A percentile compares a stretch with the other conserved stretches of the same genome.
Conservation (phyloP, 257 asterid species). For the Perilla frutescens region DNA sequence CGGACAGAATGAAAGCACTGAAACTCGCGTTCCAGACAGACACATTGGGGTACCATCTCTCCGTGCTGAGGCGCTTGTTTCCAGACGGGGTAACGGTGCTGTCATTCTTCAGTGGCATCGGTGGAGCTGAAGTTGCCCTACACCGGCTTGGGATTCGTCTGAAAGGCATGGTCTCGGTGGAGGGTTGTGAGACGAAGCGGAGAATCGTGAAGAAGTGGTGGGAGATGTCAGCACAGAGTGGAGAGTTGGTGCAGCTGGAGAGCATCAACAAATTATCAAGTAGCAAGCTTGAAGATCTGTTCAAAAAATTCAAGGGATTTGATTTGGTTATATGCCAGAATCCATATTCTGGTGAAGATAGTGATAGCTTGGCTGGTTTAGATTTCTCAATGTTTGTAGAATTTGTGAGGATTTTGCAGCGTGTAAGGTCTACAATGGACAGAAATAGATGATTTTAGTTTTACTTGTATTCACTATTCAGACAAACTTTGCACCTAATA, state of each 20-base stretch:
- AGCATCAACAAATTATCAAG: slow-evolving; percentile 49
- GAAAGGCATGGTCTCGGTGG: slow-evolving; percentile 73
- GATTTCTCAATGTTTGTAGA: slow-evolving; percentile 71
- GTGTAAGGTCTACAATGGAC: slow-evolving; percentile 59
- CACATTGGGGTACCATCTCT: slow-evolving; percentile 76
- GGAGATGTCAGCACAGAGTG: slow-evolving; percentile 64
- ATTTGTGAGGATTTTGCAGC: slow-evolving; percentile 72
- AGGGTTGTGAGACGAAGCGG: slow-evolving; percentile 62
- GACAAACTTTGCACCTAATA: neutral
- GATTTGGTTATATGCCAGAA: slow-evolving; percentile 78
- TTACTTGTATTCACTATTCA: neutral
- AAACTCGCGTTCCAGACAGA: slow-evolving; percentile 73
- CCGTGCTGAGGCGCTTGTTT: slow-evolving; percentile 56
- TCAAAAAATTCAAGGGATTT: slow-evolving; percentile 55
- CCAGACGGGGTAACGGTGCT: slow-evolving; percentile 67
- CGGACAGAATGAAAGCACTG: slow-evolving; percentile 66
- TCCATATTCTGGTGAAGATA: slow-evolving; percentile 42
- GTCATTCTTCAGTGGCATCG: slow-evolving; percentile 76
- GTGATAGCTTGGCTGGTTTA: slow-evolving; percentile 42
- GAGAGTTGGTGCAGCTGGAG: slow-evolving; percentile 81
- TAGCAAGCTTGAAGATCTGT: slow-evolving; percentile 57
- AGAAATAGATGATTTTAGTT: slow-evolving; percentile 31
- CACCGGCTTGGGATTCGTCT: slow-evolving; percentile 73
- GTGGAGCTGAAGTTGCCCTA: slow-evolving; percentile 81
- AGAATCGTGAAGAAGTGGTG: slow-evolving; percentile 80